Evolutionary conservation across 495 filamentous ascomycete species (phyloP).

Genomic region (Niebla homalea): DNA sequence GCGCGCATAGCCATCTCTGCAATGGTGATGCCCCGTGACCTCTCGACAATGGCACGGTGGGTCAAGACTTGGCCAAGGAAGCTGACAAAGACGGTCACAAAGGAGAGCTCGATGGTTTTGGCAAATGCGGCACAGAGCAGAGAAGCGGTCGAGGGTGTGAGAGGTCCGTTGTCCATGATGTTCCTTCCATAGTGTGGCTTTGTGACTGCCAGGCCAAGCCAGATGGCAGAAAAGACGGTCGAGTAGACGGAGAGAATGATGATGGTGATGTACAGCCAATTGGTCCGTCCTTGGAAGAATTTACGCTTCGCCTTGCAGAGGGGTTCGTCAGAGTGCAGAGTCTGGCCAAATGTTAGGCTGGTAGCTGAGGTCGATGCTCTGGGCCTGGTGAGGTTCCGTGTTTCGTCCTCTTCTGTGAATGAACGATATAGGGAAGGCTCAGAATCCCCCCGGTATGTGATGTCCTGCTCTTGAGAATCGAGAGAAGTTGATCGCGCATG

Average conservation of each 20-base stretch:
- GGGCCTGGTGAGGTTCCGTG: slow-evolving; percentile 2
- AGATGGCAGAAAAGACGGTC: slow-evolving; percentile 51
- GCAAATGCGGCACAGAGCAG: slow-evolving; percentile 50
- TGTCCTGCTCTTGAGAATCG: not conserved
- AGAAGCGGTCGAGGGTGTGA: slow-evolving; percentile 44
- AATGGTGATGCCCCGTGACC: slow-evolving; percentile 49
- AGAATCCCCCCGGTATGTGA: not conserved
- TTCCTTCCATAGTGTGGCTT: slow-evolving; percentile 45
- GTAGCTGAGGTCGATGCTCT: slow-evolving; percentile 3
- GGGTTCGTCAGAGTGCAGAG: not conserved
- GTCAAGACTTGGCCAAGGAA: slow-evolving; percentile 61
- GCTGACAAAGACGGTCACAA: slow-evolving; percentile 64
- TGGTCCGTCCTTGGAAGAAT: slow-evolving; percentile 26
- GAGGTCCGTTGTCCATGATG: slow-evolving; percentile 33
- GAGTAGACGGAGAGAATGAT: slow-evolving; percentile 51
- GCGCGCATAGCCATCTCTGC: slow-evolving; percentile 55
- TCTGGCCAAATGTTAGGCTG: not conserved
- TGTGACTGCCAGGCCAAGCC: slow-evolving; percentile 41
- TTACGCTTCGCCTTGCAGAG: slow-evolving; percentile 12
- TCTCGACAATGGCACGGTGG: slow-evolving; percentile 42
- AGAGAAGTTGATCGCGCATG: not conserved
- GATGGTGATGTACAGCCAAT: slow-evolving; percentile 46
- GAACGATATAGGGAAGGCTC: not conserved
- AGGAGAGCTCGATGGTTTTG: slow-evolving; percentile 62
- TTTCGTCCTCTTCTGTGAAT: slow-evolving; percentile 1